These are phyloP conservation scores for Arthrobotrys musiformis DNA, from an alignment of 2,329 filamentous ascomycete genomes.

Conservation along the genomic window DNA sequence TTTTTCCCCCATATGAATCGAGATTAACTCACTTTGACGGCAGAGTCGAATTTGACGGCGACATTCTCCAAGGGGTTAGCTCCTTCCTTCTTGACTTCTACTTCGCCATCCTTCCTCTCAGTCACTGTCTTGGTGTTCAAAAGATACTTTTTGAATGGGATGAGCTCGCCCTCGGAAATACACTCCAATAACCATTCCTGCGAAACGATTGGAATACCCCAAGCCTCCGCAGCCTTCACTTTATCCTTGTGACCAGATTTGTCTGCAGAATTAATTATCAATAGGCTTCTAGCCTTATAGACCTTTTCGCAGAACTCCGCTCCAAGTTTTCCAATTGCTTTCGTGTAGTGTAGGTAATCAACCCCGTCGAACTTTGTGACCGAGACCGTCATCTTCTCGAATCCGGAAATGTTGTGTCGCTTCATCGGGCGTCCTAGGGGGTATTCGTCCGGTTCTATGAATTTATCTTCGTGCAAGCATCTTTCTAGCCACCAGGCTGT, in stretches of 20 bases:
- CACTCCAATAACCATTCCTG: slow-evolving; percentile 87
- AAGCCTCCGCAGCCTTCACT: slow-evolving; percentile 77
- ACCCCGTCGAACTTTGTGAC: slow-evolving; percentile 85
- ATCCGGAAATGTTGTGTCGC: slow-evolving; percentile 66
- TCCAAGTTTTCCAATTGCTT: slow-evolving; percentile 75
- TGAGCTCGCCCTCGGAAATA: slow-evolving; percentile 66
- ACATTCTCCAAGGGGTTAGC: slow-evolving; percentile 33
- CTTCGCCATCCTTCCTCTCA: not conserved
- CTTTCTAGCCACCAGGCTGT: slow-evolving; percentile 95
- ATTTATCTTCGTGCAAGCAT: slow-evolving; percentile 79
- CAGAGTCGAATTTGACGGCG: slow-evolving; percentile 36
- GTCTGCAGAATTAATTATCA: slow-evolving; percentile 73
- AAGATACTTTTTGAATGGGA: slow-evolving; percentile 56
- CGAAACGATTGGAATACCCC: slow-evolving; percentile 82
- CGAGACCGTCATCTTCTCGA: slow-evolving; percentile 76
- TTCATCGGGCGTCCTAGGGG: slow-evolving; percentile 81
- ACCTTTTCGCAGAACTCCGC: slow-evolving; percentile 83
- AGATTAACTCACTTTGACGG: slow-evolving; percentile 51
- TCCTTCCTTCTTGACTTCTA: slow-evolving; percentile 22
- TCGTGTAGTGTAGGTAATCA: slow-evolving; percentile 84
- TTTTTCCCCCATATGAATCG: not conserved
- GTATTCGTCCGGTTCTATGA: slow-evolving; percentile 76
- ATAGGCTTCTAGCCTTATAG: slow-evolving; percentile 75
- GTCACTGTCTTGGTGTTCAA: slow-evolving; percentile 31
- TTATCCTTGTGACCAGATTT: slow-evolving; percentile 73